phyloP scores from a whole-genome alignment of 805 yeast species.

The Wickerhamiella brachini region DNA sequence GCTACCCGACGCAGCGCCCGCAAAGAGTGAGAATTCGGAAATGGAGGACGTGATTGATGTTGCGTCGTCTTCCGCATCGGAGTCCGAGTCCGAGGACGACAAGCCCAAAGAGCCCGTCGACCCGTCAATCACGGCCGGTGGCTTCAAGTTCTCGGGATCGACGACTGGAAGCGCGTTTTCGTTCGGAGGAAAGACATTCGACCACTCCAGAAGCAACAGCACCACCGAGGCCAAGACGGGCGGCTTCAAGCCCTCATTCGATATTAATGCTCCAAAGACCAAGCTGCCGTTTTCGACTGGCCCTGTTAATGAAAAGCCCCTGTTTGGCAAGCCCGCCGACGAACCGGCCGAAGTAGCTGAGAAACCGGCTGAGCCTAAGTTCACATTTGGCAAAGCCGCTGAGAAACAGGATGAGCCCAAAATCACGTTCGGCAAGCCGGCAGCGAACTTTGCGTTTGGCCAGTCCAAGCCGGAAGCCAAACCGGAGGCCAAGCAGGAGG shows the following conservation, averaged over 20 bases:
- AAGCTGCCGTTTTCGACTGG: neutral
- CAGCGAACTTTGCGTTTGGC: constrained; percentile 10
- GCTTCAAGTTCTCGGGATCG: constrained; percentile 12
- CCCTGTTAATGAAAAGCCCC: neutral
- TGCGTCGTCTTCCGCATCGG: neutral
- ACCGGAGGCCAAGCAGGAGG: constrained; percentile 3
- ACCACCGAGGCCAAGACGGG: neutral
- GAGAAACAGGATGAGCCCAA: too few species aligned
- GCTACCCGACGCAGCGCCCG: too few species aligned
- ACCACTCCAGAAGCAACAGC: neutral
- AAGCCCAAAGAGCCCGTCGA: neutral
- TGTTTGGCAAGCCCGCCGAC: neutral
- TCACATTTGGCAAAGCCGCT: constrained; percentile 7
- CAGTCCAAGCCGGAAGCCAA: constrained; percentile 5
- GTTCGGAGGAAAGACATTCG: constrained; percentile 15
- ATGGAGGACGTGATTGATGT: neutral
- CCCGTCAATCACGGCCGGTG: constrained; percentile 10
- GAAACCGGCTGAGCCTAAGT: constrained; percentile 2
- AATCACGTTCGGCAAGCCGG: constrained; percentile 16
- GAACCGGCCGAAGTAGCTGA: neutral
- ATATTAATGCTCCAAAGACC: constrained; percentile 8
- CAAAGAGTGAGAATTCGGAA: neutral
- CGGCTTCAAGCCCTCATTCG: constrained; percentile 8
- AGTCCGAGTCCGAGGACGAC: neutral
- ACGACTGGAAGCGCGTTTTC: constrained; percentile 8